phyloP scores from a whole-genome alignment of 2,329 filamentous ascomycete species.

The Mycogone perniciosa region DNA sequence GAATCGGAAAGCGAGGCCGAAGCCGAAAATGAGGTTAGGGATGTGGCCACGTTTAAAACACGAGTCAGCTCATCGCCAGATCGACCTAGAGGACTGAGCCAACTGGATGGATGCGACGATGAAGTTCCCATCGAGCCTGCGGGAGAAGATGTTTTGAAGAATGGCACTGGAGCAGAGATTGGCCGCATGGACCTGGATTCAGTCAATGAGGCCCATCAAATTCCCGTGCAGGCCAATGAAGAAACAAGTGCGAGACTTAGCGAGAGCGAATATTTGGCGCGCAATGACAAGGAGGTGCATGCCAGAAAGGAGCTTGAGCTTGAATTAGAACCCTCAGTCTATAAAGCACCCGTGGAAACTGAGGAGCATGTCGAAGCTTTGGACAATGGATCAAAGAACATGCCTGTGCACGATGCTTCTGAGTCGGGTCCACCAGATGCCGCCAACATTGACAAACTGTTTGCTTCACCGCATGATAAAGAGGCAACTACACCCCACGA shows the following conservation, averaged over 20 bases:
- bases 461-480: not conserved
- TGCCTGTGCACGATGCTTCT: not conserved
- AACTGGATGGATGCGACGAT: conserved; percentile 4
- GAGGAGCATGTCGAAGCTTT: too few species aligned
- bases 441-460: not conserved
- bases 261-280: not conserved
- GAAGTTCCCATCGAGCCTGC: not conserved
- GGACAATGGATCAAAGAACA: not conserved
- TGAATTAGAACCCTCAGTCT: too few species aligned
- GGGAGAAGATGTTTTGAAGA: not conserved
- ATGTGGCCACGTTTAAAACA: not conserved
- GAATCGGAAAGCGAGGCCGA: not conserved
- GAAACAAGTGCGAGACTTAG: not conserved
- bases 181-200: not conserved
- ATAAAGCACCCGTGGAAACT: too few species aligned
- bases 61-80: not conserved
- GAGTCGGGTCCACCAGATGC: not conserved
- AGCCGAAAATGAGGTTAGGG: not conserved
- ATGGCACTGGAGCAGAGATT: not conserved
- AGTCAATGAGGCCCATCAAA: not conserved
- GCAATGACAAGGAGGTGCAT: not conserved
- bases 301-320: too few species aligned
- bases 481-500: not conserved
- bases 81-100: conserved; percentile 5
- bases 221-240: not conserved